Base-by-base conservation (phyloP, 352 stramenopile genomes). In the Phytophthora meadii region DNA sequence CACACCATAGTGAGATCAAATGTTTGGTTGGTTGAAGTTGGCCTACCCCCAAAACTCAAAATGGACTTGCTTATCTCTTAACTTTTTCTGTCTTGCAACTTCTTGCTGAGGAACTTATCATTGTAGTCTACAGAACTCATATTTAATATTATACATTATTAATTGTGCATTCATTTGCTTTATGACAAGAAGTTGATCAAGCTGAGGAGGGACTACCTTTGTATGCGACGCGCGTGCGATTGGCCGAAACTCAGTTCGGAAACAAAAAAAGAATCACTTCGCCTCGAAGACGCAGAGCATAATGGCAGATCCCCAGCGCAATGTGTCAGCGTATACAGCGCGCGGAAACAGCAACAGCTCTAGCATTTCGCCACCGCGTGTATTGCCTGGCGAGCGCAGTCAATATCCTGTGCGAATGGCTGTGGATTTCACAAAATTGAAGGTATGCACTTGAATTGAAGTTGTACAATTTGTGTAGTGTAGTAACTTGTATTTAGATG, bases 351-450 rank as follows among this genome's bases (percentile, higher is more conserved):
- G 12, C 50, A 39, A 10, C 41, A 62, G 49, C 22, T 50, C 44
- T 15, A 44, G 30, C 12, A 30, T 51, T 27, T 64, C 66, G 1
- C 52, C 30, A 9, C 36, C 70, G 25, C 41, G 10, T 14, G 28
- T 62, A 25, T 64, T 76, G 41, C 57, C 62, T 4, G 79, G 65
- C 28, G 62, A 76, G 49, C 70, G 66, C 47, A 72, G 65, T 47
- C 74, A 88, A 62, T 93, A 91, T 64, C 82, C 82, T 45, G 41
- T 79, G 45, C 76, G 81, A 55, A 72, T 90, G 45, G 70, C 72
- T 17, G 82, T 91, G 39, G 84, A 91, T 72, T 93, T 93, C 46
- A 90, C 82, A 46, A 70, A 79, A 66, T 68, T 93, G 60, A 74
- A 62, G 65, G 84, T 93, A 54, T 57, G 74, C 59, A 61, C 14